Base-by-base conservation (phyloP, 2,329 filamentous ascomycete species). In the Cladophialophora carrionii region DNA sequence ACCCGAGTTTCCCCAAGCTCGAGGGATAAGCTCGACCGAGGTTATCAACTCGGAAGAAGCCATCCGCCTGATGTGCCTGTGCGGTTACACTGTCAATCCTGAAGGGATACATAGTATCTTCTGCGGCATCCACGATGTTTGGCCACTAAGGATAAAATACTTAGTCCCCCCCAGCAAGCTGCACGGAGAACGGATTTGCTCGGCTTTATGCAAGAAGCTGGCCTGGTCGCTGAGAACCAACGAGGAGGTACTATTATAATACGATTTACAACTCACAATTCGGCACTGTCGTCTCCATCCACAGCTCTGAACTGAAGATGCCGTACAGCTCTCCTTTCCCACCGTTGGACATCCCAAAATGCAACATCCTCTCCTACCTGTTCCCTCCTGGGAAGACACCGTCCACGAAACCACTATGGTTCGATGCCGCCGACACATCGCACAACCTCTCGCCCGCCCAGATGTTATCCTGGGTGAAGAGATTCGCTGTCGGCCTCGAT, bases 391-490 rank as follows among this genome's bases (percentile, higher is more conserved):
- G 73, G 5, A 70, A 80, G 5, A 72, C 76, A 0, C 54, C 60
- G 17, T 75, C 71, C 17, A 76, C 72, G 29, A 78, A 79, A 1
- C 70, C 77, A 20, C 29, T 69, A 31, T 84, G 87, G 71, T 80
- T 90, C 62, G 88, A 90, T 71, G 83, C 88, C 6, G 81, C 85
- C 26, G 78, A 82, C 5, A 87, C 90, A 0, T 85, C 82, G 10
- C 84, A 88, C 71, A 84, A 81, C 64, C 77, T 92, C 29, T 88
- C 86, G 2, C 78, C 84, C 52, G 71, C 79, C 46, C 80, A 84
- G 64, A 89, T 88, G 74, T 85, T 89, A 17, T 78, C 86, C 65
- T 86, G 88, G 78, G 82, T 86, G 24, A 87, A 91, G 74, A 86
- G 89, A 22, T 75, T 92, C n/a, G 90, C 88, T 1, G 78, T 86